Conservation (phyloP, 805 yeast species). For the Barnettozyma botsteinii region DNA sequence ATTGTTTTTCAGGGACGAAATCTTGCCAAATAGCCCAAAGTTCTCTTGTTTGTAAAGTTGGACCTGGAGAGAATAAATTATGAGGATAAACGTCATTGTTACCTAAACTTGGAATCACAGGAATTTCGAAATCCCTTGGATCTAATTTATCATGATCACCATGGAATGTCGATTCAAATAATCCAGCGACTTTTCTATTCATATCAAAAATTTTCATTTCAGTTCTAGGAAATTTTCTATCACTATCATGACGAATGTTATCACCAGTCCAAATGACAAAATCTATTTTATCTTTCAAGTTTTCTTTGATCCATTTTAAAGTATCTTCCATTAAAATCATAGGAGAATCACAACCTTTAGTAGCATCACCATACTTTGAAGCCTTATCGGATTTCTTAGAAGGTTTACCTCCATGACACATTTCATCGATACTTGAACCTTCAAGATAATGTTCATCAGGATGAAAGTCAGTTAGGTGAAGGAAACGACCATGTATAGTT, state of each 20-base stretch:
- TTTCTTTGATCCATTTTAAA: constrained; percentile 56
- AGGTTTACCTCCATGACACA: constrained; percentile 51
- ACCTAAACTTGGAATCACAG: constrained; percentile 68
- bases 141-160: constrained; percentile 26
- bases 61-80: constrained; percentile 79
- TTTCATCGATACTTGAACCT: constrained; percentile 42
- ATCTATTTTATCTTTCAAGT: constrained; percentile 71
- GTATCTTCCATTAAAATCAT: constrained; percentile 54
- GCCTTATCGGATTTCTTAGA: constrained; percentile 38
- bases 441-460: constrained; percentile 65
- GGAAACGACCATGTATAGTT: constrained; percentile 58
- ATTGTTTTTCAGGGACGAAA: constrained; percentile 71
- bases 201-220: constrained; percentile 64
- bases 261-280: constrained; percentile 92
- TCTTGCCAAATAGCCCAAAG: constrained; percentile 66
- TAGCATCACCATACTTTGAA: constrained; percentile 68
- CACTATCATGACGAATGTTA: constrained; percentile 80
- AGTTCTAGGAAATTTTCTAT: constrained; percentile 65
- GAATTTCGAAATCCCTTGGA: constrained; percentile 41
- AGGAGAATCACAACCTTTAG: constrained; percentile 76
- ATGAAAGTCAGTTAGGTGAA: constrained; percentile 84
- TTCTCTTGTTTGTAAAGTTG: constrained; percentile 82
- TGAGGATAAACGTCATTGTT: constrained; percentile 90
- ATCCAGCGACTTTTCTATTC: constrained; percentile 52
- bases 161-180: constrained; percentile 48